Evolutionary conservation across 2,329 filamentous ascomycete genomes (phyloP), one percentile per base, ranked within the genome.

Genomic region (Xylariaceae sp.): DNA sequence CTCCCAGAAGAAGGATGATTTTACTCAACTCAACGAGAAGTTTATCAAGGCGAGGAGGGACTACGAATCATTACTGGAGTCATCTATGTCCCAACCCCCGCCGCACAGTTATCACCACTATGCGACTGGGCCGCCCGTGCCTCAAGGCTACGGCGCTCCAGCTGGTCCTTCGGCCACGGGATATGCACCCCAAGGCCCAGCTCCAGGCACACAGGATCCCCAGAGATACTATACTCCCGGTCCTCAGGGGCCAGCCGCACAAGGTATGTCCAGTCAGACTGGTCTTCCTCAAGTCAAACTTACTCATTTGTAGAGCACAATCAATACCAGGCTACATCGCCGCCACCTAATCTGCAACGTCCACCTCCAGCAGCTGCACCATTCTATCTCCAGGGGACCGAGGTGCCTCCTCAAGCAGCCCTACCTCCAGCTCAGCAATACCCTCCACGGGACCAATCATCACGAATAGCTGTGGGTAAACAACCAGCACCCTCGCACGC

Each of bases 1-100:
- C 69, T 97, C 94, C 9, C 94, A 99, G 70, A 97, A 96, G 81
- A 99, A 99, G 75, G 94, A 99, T 72, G 94, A 99, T 71, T 97
- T 99, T 68, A 96, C 94, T 2, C 92, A 97, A 69, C 77, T 99
- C 58, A 99, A 99, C 67, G 94, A 99, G 72, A 97, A 97, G 74
- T 99, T 99, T 72, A 97, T 99, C 78, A 99, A 99, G 73, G 94
- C 94, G 43, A 86, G 94, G 60, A 84, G 92, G 65, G 94, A 99
- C 72, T 99, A 99, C 70, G 94, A 99, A 73, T 86, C 89, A 29
- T 80, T 99, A n/a, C 78, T 99, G 18, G 94, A 99, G 71, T 88
- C 89, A 16, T 97, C 92, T 52, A 97, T 99, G 92, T 85, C 92
- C 1, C 92, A 96, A 63, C 88, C 92, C n/a, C 84, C 88, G 49